A percentile compares a stretch with the other conserved stretches of the same genome.
These are phyloP conservation scores for Teratosphaeria epicoccoides DNA, from an alignment of 2,329 filamentous ascomycete genomes.

Conservation along the genomic window DNA sequence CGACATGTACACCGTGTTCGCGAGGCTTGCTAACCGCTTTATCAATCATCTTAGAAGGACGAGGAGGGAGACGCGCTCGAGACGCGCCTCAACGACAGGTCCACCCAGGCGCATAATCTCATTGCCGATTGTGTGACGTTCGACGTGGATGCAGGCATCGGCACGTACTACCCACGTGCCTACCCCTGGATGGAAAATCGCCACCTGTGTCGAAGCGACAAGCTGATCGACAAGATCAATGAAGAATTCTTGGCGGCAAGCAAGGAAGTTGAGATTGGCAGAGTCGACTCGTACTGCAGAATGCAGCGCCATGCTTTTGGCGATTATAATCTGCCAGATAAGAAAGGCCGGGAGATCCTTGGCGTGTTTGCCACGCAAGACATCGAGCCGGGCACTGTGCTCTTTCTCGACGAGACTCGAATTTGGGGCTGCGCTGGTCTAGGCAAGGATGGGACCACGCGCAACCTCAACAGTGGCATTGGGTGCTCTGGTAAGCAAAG, in stretches of 20 bases:
- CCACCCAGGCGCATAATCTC: slow-evolving; percentile 8
- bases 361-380: slow-evolving; percentile 19
- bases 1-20: not conserved
- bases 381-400: slow-evolving; percentile 7
- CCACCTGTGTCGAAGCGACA: slow-evolving; percentile 5
- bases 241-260: slow-evolving; percentile 9
- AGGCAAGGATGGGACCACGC: not conserved
- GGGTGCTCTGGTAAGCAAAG: slow-evolving; percentile 8
- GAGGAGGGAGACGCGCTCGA: slow-evolving; percentile 4
- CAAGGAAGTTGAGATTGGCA: not conserved
- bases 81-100: slow-evolving; percentile 4
- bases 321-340: slow-evolving; percentile 1
- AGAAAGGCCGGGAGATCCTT: slow-evolving; percentile 12
- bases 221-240: slow-evolving; percentile 7
- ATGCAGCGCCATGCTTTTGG: slow-evolving; percentile 17
- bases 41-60: not conserved
- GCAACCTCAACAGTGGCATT: slow-evolving; percentile 8
- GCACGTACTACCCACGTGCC: slow-evolving; percentile 9
- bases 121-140: slow-evolving; percentile 8
- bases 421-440: slow-evolving; percentile 17
- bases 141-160: slow-evolving; percentile 8
- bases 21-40: not conserved
- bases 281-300: slow-evolving; percentile 6
- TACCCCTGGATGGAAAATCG: slow-evolving; percentile 21
- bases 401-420: slow-evolving; percentile 15